These are phyloP conservation scores for Starmerella vitae DNA, from an alignment of 805 yeast species.

Conservation along the genomic window DNA sequence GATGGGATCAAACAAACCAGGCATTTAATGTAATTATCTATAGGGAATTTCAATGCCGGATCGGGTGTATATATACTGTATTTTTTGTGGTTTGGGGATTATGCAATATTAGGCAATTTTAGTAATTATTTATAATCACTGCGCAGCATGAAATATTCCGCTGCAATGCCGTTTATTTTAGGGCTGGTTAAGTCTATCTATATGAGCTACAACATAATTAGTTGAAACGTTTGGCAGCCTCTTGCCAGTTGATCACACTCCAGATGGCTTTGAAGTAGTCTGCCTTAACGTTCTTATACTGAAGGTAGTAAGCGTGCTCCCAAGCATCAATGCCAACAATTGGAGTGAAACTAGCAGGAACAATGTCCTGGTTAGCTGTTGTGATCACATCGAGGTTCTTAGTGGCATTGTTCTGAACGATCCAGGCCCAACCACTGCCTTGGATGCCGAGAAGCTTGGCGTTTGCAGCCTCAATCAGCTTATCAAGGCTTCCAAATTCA, in stretches of 20 bases:
- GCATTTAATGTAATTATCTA: too few species aligned
- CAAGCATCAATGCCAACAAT: slow-evolving; percentile 86
- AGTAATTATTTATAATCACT: too few species aligned
- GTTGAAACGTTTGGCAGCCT: slow-evolving; percentile 53
- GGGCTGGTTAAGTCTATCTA: not conserved
- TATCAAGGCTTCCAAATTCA: slow-evolving; percentile 63
- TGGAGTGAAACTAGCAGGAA: slow-evolving; percentile 54
- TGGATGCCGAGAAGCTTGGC: slow-evolving; percentile 70
- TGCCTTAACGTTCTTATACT: slow-evolving; percentile 79
- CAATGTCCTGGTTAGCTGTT: slow-evolving; percentile 79
- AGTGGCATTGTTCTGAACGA: slow-evolving; percentile 59
- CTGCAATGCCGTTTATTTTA: too few species aligned
- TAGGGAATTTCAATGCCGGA: too few species aligned
- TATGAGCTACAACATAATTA: too few species aligned
- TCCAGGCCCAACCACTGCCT: slow-evolving; percentile 94
- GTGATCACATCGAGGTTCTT: slow-evolving; percentile 68
- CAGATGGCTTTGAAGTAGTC: slow-evolving; percentile 90
- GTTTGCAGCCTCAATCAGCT: slow-evolving; percentile 50
- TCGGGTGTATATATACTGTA: too few species aligned
- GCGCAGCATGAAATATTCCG: too few species aligned
- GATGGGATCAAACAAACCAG: slow-evolving; percentile 27
- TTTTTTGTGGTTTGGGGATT: too few species aligned
- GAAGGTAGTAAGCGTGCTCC: slow-evolving; percentile 94
- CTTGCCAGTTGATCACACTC: slow-evolving; percentile 90
- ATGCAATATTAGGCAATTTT: too few species aligned